These are phyloP conservation scores for Magnusiomyces paraingens DNA, from an alignment of 1,139 yeast species.

Conservation along the genomic window DNA sequence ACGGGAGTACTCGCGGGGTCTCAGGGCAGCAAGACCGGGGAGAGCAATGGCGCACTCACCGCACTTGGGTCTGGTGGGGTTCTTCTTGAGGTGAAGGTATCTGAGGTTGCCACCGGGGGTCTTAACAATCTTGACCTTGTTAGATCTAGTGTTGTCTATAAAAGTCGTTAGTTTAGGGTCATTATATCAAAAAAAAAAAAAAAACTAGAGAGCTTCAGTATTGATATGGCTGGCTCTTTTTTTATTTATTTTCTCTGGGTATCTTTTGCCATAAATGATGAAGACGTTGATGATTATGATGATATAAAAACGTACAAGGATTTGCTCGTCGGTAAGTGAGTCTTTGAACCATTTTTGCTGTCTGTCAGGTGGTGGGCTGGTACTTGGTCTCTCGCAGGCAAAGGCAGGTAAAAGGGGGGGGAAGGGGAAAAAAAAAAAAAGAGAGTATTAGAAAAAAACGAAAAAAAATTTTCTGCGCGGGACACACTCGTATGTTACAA, in stretches of 20 bases:
- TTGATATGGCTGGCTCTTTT: not conserved
- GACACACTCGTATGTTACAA: not conserved
- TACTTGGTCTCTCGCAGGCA: conserved; percentile 10
- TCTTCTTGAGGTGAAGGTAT: conserved; percentile 96
- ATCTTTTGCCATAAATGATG: not conserved
- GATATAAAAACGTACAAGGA: conserved; percentile 55
- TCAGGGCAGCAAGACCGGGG: conserved; percentile 81
- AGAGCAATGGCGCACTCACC: conserved; percentile 96
- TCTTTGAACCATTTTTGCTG: conserved; percentile 61
- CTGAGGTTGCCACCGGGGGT: conserved; percentile 99
- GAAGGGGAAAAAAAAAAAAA: conserved; percentile 2
- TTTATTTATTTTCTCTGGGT: not conserved
- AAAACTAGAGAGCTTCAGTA: not conserved
- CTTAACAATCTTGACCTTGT: conserved; percentile 98
- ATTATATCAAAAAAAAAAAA: no score
- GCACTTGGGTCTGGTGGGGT: conserved; percentile 94
- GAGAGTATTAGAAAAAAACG: not conserved
- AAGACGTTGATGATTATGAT: not conserved
- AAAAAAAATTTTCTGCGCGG: not conserved
- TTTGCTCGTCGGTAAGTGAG: conserved; percentile 77
- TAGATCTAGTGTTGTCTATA: conserved; percentile 89
- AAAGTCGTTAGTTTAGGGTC: not conserved
- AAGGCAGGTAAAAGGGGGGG: conserved; percentile 1
- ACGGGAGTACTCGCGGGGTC: conserved; percentile 97
- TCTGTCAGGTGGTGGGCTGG: conserved; percentile 9